Conservation (phyloP, 768 basidiomycete genomes). For the Sporobolomyces roseus region DNA sequence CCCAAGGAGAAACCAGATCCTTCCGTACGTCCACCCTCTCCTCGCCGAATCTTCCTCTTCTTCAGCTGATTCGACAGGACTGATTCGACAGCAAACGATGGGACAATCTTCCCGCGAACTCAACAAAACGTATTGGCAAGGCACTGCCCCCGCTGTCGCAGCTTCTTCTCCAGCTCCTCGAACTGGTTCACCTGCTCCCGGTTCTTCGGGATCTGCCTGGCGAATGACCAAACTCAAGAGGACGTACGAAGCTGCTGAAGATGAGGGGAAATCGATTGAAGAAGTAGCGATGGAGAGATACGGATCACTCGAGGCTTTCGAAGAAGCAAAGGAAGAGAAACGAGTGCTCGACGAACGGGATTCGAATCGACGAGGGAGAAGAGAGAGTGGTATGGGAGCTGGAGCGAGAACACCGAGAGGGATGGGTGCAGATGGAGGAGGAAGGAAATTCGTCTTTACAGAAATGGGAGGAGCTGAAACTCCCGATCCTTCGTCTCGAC, state of each 20-base stretch:
- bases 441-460: conserved; percentile 50
- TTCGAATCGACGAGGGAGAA: conserved; percentile 50
- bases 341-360: conserved; percentile 78
- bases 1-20: conserved; percentile 41
- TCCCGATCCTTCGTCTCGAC: conserved; percentile 63
- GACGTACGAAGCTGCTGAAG: conserved; percentile 83
- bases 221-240: conserved; percentile 93
- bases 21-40: conserved; percentile 4
- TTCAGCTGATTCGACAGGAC: conserved; percentile 63
- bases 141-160: conserved; percentile 49
- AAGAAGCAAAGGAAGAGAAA: conserved; percentile 82
- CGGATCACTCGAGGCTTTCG: conserved; percentile 74
- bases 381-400: conserved; percentile 50
- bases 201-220: conserved; percentile 91
- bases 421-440: conserved; percentile 15
- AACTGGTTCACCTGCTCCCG: conserved; percentile 57
- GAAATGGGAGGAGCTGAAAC: conserved; percentile 43
- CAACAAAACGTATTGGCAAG: conserved; percentile 49
- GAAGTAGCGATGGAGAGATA: conserved; percentile 85
- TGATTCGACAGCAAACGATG: conserved; percentile 51
- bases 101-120: conserved; percentile 56
- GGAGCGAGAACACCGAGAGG: conserved; percentile 5
- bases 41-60: conserved; percentile 54
- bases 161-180: conserved; percentile 52
- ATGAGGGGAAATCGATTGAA: conserved; percentile 68